Evolutionary conservation across 1,139 yeast species (phyloP), one percentile per base, ranked within the genome.

Genomic region (Zygoascus meyerae): DNA sequence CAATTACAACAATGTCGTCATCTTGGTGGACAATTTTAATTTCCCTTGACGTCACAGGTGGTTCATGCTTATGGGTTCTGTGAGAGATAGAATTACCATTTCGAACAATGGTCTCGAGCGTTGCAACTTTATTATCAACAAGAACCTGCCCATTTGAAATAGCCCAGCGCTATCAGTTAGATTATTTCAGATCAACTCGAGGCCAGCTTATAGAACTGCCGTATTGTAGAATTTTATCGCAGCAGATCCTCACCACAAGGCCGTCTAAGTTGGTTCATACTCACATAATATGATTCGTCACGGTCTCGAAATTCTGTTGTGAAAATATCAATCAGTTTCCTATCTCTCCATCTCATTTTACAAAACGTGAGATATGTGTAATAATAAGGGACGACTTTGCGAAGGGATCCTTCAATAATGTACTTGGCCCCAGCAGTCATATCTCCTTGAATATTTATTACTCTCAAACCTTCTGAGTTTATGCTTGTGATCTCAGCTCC

Each of bases 361-460:
- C 97, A 90, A 61, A 83, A 86, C 0, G 99, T 92, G 64, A 86
- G 71, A 61, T 92, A 90, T 0, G 95, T 89, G 68, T 79, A 92
- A 61, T 75, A 85, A 62, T 92, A 94, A 0, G 98, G 97, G 1
- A 80, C 74, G 1, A 92, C 86, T 52, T 84, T 71, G 39, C 97
- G 70, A 46, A 86, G 69, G 1, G 63, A 61, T 6, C 66, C 66
- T 36, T 66, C 69, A 11, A 67, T 52, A 2, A 66, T 62, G 52
- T 70, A 70, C 46, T 59, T 57, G 5, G 73, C 69, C 5, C 68
- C 69, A 42, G 59, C 63, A 7, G 67, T 58, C 28, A 60, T 53
- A 38, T 66, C 69, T 40, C 66, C 69, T 14, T 56, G 53, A 30
- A 66, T 66, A 5, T 61, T 47, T 6, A 53, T 42, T 6, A 42